Evolutionary conservation across 2,329 filamentous ascomycete species (phyloP).

Genomic region (Aspergillus neotritici): DNA sequence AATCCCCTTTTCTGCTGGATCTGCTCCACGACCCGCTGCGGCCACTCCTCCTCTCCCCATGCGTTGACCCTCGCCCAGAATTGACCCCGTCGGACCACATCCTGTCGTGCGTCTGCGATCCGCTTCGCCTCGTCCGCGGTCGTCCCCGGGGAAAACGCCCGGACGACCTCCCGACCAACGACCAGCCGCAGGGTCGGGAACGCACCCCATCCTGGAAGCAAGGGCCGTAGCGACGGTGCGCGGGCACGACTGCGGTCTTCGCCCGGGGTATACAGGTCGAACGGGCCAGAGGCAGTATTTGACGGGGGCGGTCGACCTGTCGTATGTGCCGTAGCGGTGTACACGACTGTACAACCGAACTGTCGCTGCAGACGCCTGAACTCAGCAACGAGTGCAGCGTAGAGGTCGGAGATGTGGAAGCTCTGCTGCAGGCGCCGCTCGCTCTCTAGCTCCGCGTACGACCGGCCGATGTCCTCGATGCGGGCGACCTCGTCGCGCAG

Average conservation of each 20-base stretch:
- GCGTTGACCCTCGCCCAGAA: slow-evolving; percentile 36
- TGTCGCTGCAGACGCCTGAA: slow-evolving; percentile 32
- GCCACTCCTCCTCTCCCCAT: slow-evolving; percentile 33
- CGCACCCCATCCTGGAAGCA: slow-evolving; percentile 34
- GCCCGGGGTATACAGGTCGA: slow-evolving; percentile 12
- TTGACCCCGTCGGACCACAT: slow-evolving; percentile 28
- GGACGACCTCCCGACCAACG: slow-evolving; percentile 31
- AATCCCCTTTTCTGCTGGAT: slow-evolving; percentile 28
- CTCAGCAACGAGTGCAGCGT: slow-evolving; percentile 23
- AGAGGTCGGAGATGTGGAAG: slow-evolving; percentile 29
- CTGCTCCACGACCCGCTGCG: slow-evolving; percentile 24
- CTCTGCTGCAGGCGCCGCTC: slow-evolving; percentile 22
- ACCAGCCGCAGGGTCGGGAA: slow-evolving; percentile 36
- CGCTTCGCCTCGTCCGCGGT: slow-evolving; percentile 27
- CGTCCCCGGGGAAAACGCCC: slow-evolving; percentile 32
- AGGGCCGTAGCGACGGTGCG: slow-evolving; percentile 26
- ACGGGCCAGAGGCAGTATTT: slow-evolving; percentile 15
- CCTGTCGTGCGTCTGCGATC: slow-evolving; percentile 33
- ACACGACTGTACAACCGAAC: slow-evolving; percentile 38
- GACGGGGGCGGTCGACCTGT: slow-evolving; percentile 2
- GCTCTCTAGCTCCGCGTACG: slow-evolving; percentile 23
- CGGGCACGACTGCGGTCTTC: slow-evolving; percentile 3
- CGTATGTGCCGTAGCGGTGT: slow-evolving; percentile 26
- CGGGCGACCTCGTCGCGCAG: slow-evolving; percentile 40
- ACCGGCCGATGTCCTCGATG: slow-evolving; percentile 32